Evolutionary conservation across 2,329 filamentous ascomycete species (phyloP), one percentile per base, ranked within the genome.

Genomic region (Aspergillus eucalypticola): DNA sequence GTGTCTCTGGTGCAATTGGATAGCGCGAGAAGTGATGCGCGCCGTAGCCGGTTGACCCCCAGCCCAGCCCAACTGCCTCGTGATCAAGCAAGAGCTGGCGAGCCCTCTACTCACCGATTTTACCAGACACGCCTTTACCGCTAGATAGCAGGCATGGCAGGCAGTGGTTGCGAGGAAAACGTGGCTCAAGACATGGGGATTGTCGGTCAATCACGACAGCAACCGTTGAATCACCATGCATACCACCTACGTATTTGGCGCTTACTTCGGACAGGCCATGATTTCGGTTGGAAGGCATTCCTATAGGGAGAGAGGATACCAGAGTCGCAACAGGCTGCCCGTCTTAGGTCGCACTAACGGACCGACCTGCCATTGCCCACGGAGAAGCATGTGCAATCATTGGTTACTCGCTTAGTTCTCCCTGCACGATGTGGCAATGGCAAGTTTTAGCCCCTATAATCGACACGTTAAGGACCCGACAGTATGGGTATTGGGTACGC

Each of bases 121-220:
- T 7, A 19, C 41, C 38, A 29, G 52, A 27, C 11, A 54, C 32
- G 41, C 41, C 21, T 25, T 54, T 54, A 44, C 52, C 52, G 52
- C 38, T 38, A 44, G 23, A 42, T 54, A 27, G 52, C 17, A n/a
- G 13, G 21, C 21, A 21, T 29, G 8, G 15, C 23, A 42, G 27
- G 25, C 19, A 19, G 8, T 50, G 46, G 39, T 19, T 21, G 17
- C 10, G 27, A 19, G 5, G 32, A 56, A 49, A 61, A 63, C 60
- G 58, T 63, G 63, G 60, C 51, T 27, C 54, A 57, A 55, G 59
- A 60, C 59, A 63, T 58, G 54, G 59, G 17, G 29, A 58, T 54
- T 51, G 53, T 60, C 50, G 41, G 52, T 59, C 62, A 56, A 60
- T 46, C 53, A 55, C 42, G 29, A 57, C 32, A 57, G 27, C 54